phyloP scores from a whole-genome alignment of 208 protist species.

The Naegleria fowleri region DNA sequence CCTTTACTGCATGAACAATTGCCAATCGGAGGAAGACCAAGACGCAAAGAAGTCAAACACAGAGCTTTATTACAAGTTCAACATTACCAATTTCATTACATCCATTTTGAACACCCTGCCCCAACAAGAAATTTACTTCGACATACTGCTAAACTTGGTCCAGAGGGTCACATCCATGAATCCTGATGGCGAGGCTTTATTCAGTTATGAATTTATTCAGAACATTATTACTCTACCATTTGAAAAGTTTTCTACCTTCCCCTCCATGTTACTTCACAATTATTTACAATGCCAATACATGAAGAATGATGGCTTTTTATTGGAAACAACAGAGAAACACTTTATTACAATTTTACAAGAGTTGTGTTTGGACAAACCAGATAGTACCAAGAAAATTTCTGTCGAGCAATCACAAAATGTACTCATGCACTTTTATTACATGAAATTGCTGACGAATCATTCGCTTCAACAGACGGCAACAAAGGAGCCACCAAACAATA shows the following conservation, averaged over 20 bases:
- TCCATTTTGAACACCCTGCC: not conserved
- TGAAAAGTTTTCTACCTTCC: not conserved
- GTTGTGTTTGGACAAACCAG: not conserved
- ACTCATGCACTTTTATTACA: not conserved
- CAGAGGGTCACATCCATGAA: not conserved
- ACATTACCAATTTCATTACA: not conserved
- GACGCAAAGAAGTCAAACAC: not conserved
- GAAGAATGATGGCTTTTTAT: not conserved
- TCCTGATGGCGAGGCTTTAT: not conserved
- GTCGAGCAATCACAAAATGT: not conserved
- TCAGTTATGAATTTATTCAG: conserved; percentile 1
- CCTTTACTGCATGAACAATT: not conserved
- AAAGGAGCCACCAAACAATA: not conserved
- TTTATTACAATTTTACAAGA: not conserved
- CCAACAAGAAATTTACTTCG: not conserved
- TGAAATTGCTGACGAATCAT: conserved; percentile 4
- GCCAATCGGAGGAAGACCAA: not conserved
- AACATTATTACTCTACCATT: not conserved
- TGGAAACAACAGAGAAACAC: not conserved
- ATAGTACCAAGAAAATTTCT: not conserved
- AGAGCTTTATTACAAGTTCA: not conserved
- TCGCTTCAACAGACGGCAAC: not conserved
- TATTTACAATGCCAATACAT: conserved; percentile 8
- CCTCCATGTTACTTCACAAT: not conserved
- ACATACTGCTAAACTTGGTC: not conserved